Conservation (phyloP, 2,329 filamentous ascomycete genomes). For the Pseudofabraea citricarpa region DNA sequence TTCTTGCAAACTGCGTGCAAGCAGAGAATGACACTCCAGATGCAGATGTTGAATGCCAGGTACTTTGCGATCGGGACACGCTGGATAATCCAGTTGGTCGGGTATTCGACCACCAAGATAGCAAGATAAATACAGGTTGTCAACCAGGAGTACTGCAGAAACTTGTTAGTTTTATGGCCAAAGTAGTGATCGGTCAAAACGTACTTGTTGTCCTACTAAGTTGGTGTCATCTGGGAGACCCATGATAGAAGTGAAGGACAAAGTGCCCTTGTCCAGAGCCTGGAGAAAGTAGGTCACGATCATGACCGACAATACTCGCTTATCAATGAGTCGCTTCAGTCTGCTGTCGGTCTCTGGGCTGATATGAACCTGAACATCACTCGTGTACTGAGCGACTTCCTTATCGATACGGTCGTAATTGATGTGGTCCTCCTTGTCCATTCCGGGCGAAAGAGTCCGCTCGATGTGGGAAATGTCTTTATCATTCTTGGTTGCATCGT, state of each 20-base stretch:
- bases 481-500: conserved; percentile 1
- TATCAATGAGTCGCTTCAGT: conserved; percentile 62
- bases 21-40: conserved; percentile 53
- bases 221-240: conserved; percentile 39
- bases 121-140: conserved; percentile 72
- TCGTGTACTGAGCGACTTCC: conserved; percentile 67
- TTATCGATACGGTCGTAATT: conserved; percentile 60
- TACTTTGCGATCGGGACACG: conserved; percentile 56
- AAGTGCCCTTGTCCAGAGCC: conserved; percentile 62
- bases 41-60: conserved; percentile 45
- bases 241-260: conserved; percentile 60
- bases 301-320: conserved; percentile 65
- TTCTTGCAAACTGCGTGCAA: conserved; percentile 59
- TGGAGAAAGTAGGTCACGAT: conserved; percentile 70
- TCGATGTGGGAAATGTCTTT: conserved; percentile 38
- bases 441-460: conserved; percentile 34
- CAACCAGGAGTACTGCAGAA: conserved; percentile 60
- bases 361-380: conserved; percentile 50
- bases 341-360: conserved; percentile 53
- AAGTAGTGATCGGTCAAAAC: background rate
- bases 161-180: conserved; percentile 5
- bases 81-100: conserved; percentile 30
- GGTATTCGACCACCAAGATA: conserved; percentile 9
- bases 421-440: conserved; percentile 43
- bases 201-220: conserved; percentile 17